Base-by-base conservation (phyloP, 176 grass and related monocot genomes). In the Miscanthus lutarioriparius region DNA sequence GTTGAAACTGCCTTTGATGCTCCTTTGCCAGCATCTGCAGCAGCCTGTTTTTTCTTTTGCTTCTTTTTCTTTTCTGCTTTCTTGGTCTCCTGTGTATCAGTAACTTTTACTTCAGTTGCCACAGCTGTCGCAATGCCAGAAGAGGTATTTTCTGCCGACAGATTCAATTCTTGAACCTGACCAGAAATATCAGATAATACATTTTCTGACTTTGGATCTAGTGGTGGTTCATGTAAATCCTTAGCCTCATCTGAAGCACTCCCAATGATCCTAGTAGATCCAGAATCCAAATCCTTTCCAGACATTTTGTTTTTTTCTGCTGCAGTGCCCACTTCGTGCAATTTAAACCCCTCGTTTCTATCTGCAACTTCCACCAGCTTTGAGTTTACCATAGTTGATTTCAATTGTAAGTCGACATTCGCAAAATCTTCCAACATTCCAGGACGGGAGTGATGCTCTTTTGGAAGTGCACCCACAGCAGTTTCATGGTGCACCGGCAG, bases 11-110 rank as follows among this genome's bases (percentile, higher is more conserved):
- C 36, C 72, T 90, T 99, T 67, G 80, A 65, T 36, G 77, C 62
- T 82, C 75, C 90, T 90, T 88, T 95, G 40, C 83, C 77, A 88
- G 53, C 72, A 83, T 95, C 90, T 75, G 63, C 53, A 79, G 48
- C 74, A 79, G 81, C 48, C 33, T 92, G 86, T 86, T 89, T 83
- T 74, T 92, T 95, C 76, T 96, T 99, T 85, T 94, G 96, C 79
- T 91, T 96, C 88, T 83, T 99, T 90, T 99, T 99, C 86, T 99
- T 99, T 65, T 99, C 97, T 59, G 97, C 13, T 82, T 91, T 97
- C 82, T 97, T 97, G 7, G 71, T 64, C 80, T 96, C 91, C 33
- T 75, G 89, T 84, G 45, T 63, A 75, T 90, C 91, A 79, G 80
- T 26, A 76, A 49, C 64, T 66, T 82, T 90, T 54, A 76, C 81